Evolutionary conservation across 768 basidiomycete genomes (phyloP), one percentile per base, ranked within the genome.

Genomic region (Auricularia heimuer): DNA sequence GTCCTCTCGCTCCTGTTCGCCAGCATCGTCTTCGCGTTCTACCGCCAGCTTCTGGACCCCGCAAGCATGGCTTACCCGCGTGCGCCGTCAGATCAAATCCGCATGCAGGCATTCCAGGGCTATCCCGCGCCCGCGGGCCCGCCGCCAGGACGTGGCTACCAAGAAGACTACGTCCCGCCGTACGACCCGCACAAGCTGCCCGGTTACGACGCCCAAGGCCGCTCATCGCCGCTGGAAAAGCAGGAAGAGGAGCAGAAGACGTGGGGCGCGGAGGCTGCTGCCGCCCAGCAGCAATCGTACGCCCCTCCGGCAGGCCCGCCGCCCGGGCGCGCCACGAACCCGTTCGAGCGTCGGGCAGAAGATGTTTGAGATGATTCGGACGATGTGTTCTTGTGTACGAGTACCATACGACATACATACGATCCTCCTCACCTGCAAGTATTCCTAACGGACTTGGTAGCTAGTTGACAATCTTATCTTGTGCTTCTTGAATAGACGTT

Each of bases 21-120:
- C n/a, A 67, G 80, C 61, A 69, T 90, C 68, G 83, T 86, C 2
- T 88, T 88, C 72, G 79, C 81, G 14, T 94, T 86, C 77, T 85
- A 88, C 71, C 86, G 87, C 29, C 92, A 94, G 75, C 71, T 85
- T 1, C 80, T 86, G 39, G 87, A 92, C 73, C 91, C 92, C 1
- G 73, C 81, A 3, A 83, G 83, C 67, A 68, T 75, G 63, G 72
- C 65, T 18, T 67, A 67, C 4, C 65, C 69, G 2, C 69, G 67
- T 45, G 68, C 67, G 11, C 67, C 67, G 11, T 67, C 64, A 2
- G 67, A 65, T 35, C 67, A 67, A 36, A 35, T 73, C 79, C 45
- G 81, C 75, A 63, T 67, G 34, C 58, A 65, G 35, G 56, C 67
- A 11, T 65, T 65, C 58, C 76, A 72, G 56, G 73, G 70, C 37